Evolutionary conservation across 495 filamentous ascomycete genomes (phyloP), one percentile per base, ranked within the genome.

Genomic region (Chaetomium tenue): DNA sequence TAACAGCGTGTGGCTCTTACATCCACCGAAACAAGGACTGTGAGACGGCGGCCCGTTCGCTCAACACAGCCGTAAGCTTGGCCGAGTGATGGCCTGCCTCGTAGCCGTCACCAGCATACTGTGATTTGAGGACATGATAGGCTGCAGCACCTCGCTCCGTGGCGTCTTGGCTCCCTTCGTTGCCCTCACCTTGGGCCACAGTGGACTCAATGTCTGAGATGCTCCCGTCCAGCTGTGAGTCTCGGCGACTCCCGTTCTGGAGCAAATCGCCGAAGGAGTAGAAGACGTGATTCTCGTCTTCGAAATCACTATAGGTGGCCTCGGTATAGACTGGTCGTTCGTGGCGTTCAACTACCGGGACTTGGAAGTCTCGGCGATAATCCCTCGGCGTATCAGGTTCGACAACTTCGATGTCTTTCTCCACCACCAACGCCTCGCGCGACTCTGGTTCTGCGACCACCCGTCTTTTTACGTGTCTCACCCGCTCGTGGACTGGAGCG

Each of bases 11-110:
- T 11, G 13, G 26, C 54, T 44, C 55, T 28, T 28, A 58, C 55
- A 64, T 54, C 63, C 63, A 64, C 39, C 63, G 56, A 20, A 60
- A 64, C n/a, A 64, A 12, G 5, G 54, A 48, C 40, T 64, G 63
- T 2, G 50, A 37, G 3, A 50, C 25, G 1, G 40, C 37, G 9
- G 55, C 55, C 23, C 54, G 37, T 15, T 60, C 56, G 28, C 55
- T 56, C 16, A 50, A 58, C 1, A 50, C 20, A 8, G 46, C 42
- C 2, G 47, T 59, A 2, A 59, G 13, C 16, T 46, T 37, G 13
- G 20, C 47, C 1, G 55, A 37, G 39, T 53, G 55, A 18, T 60
- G 56, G 5, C 55, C 47, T 3, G 28, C 56, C 6, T 23, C 53
- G 47, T 39, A 26, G 13, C 63, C 48, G 18, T 64, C 63, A 16